phyloP scores from a whole-genome alignment of 306 rosid species.

The Dryas drummondii region DNA sequence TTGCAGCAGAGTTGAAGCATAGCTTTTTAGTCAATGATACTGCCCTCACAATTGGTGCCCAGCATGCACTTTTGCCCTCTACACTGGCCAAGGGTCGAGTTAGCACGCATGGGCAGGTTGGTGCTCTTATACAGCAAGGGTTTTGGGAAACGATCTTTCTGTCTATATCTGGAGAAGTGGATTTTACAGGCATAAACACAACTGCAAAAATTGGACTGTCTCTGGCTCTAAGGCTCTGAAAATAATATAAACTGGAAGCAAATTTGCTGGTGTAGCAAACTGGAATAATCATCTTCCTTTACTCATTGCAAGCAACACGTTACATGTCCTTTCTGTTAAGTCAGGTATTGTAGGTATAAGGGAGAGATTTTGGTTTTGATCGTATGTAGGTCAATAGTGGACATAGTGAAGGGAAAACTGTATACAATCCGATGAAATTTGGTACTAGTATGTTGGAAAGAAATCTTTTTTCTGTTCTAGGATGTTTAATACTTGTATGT shows the following conservation, averaged over 20 bases:
- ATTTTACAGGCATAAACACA: conserved; percentile 28
- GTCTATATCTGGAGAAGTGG: conserved; percentile 60
- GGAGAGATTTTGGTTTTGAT: background rate
- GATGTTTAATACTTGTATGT: no score
- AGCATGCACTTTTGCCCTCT: conserved; percentile 48
- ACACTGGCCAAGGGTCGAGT: conserved; percentile 53
- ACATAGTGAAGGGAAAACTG: background rate
- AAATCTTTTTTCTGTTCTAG: background rate
- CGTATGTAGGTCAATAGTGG: background rate
- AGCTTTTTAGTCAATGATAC: conserved; percentile 42
- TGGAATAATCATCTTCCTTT: background rate
- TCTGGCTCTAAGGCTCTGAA: conserved; percentile 48
- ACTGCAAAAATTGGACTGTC: conserved; percentile 57
- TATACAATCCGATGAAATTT: background rate
- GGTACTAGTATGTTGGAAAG: background rate
- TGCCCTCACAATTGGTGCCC: conserved; percentile 53
- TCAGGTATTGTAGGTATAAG: background rate
- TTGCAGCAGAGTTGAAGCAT: conserved; percentile 63
- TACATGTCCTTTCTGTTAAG: background rate
- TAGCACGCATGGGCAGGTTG: conserved; percentile 47
- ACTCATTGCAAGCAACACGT: no score
- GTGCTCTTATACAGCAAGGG: conserved; percentile 54
- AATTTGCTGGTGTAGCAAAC: background rate
- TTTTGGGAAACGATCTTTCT: conserved; percentile 47
- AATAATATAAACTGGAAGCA: background rate